Percentiles rank a stretch among this genome's conserved stretches.
Conservation (phyloP, 495 filamentous ascomycete species). For the Oleoguttula mirabilis region DNA sequence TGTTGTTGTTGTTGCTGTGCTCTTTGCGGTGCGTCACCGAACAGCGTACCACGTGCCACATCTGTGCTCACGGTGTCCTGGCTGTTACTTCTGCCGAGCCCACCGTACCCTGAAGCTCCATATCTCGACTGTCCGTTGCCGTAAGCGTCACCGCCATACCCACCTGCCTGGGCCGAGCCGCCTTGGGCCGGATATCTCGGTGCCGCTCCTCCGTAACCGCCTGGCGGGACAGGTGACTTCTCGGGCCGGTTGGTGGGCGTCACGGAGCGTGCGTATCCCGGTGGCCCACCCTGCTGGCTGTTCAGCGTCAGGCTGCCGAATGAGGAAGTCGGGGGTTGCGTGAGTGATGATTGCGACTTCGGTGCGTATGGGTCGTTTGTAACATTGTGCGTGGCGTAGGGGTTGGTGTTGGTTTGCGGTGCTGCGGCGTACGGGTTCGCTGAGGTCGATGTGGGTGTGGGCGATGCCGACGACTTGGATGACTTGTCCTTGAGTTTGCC, state of each 20-base stretch:
- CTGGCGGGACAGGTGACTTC: constrained; percentile 27
- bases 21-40: constrained; percentile 45
- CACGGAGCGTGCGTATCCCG: constrained; percentile 1
- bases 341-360: constrained; percentile 17
- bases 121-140: constrained; percentile 2
- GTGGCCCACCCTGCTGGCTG: not conserved
- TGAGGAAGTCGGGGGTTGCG: constrained; percentile 13
- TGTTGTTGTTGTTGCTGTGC: constrained; percentile 10
- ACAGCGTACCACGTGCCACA: constrained; percentile 33
- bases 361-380: constrained; percentile 21
- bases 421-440: constrained; percentile 15
- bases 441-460: not conserved
- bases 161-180: constrained; percentile 21
- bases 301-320: constrained; percentile 16
- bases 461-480: constrained; percentile 5
- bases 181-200: constrained; percentile 12
- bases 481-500: constrained; percentile 23
- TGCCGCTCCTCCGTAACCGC: constrained; percentile 23
- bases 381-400: constrained; percentile 16
- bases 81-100: constrained; percentile 21
- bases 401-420: constrained; percentile 14
- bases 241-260: constrained; percentile 20
- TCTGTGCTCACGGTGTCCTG: constrained; percentile 26
- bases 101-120: constrained; percentile 22
- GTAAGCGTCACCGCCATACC: constrained; percentile 24